These are phyloP conservation scores for Skeletonema marinoi DNA, from an alignment of 108 stramenopile genomes.

Conservation along the genomic window DNA sequence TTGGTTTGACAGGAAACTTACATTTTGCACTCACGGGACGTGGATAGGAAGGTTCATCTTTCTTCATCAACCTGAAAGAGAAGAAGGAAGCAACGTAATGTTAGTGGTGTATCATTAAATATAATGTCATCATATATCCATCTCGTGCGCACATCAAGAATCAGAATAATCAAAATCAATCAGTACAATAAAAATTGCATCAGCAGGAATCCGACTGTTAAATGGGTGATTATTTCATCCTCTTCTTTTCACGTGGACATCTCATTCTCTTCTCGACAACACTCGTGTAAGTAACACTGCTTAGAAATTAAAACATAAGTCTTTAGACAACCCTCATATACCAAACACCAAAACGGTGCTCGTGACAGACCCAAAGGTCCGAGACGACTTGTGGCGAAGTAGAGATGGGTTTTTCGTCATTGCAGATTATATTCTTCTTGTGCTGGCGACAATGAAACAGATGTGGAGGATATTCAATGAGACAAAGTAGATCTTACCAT, in stretches of 20 bases:
- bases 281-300: constrained; percentile 15
- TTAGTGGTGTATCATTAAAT: neutral
- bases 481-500: neutral
- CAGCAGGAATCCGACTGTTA: constrained; percentile 54
- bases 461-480: no score
- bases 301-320: constrained; percentile 60
- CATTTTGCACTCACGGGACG: no score
- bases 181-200: constrained; percentile 22
- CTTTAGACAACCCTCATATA: constrained; percentile 43
- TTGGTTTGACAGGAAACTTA: no score
- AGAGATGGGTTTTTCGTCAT: constrained; percentile 52
- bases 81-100: neutral
- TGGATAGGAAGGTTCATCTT: no score
- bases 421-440: constrained; percentile 16
- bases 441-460: no score
- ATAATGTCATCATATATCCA: neutral
- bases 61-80: no score
- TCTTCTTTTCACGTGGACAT: constrained; percentile 13
- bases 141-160: constrained; percentile 9
- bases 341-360: constrained; percentile 41
- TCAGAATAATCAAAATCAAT: constrained; percentile 52
- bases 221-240: constrained; percentile 41
- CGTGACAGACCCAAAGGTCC: neutral
- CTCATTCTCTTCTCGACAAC: neutral
- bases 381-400: constrained; percentile 15